Evolutionary conservation across 345 rosid genomes (phyloP), one percentile per base, ranked within the genome.

Genomic region (Hirschfeldia incana): DNA sequence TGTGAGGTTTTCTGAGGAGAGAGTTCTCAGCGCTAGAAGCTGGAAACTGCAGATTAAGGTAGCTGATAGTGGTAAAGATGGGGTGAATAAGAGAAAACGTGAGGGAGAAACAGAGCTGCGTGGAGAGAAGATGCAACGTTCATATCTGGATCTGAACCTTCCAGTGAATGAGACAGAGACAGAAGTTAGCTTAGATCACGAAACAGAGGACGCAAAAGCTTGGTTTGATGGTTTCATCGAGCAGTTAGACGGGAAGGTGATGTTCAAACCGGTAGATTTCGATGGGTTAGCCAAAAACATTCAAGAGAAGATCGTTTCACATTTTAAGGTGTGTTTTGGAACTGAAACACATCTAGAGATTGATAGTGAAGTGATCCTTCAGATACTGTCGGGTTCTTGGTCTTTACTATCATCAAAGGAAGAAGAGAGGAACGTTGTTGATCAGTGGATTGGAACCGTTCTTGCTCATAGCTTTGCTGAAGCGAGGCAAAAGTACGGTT

Each of bases 71-170:
- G n/a, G 69, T 13, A 63, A 55, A 36, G 17, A 0, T 12, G 51
- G 78, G 11, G 71, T 73, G 15, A 67, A 79, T 10, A 79, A 79
- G 57, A 79, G 82, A 73, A 73, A 79, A 44, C 78, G 49, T 32
- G 67, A 57, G 53, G 55, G 16, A 28, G 32, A 37, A 80, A 79
- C 69, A 86, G 88, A 77, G 42, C 74, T 67, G 10, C 83, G 73
- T 70, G 78, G 69, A n/a, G 68, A 64, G 75, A 85, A 84, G 69
- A 49, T 16, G 10, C 74, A 42, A 28, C 82, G 86, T 66, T 81
- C 88, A 29, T 72, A 42, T 74, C 80, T 90, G 4, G 95, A 92
- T 73, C 80, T 92, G 78, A 92, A 92, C 75, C 86, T 92, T 70
- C 90, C 93, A 1, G 83, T 87, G 65, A 78, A 83, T 49, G 88